phyloP scores from a whole-genome alignment of 2,329 filamentous ascomycete genomes.

The Colletotrichum siamense region DNA sequence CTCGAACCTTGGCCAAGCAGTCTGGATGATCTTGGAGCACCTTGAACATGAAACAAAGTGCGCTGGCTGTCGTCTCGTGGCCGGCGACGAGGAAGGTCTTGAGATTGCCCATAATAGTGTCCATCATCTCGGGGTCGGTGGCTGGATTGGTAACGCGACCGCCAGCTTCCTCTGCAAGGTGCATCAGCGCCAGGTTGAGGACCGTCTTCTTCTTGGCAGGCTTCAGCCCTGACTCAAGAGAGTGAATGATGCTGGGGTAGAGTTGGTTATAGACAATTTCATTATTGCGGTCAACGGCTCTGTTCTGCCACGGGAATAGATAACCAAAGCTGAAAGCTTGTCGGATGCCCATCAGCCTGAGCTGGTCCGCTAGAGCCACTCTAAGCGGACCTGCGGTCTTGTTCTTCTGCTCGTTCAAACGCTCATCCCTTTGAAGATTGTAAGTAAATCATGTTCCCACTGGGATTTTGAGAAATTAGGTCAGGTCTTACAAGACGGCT shows the following conservation, averaged over 20 bases:
- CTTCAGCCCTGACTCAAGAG: neutral
- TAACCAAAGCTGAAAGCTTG: slow-evolving; percentile 34
- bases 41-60: slow-evolving; percentile 38
- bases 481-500: slow-evolving; percentile 13
- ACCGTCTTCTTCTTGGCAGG: slow-evolving; percentile 10
- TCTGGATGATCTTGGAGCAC: slow-evolving; percentile 34
- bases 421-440: slow-evolving; percentile 29
- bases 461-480: no score
- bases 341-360: slow-evolving; percentile 27
- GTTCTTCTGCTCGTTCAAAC: slow-evolving; percentile 33
- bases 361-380: neutral
- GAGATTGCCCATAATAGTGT: slow-evolving; percentile 36
- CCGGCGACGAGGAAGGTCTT: slow-evolving; percentile 42
- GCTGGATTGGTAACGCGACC: neutral
- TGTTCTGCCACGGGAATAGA: slow-evolving; percentile 30
- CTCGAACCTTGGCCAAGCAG: slow-evolving; percentile 33
- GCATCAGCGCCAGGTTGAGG: neutral
- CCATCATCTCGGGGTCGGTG: slow-evolving; percentile 6
- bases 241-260: neutral
- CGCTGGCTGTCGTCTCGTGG: slow-evolving; percentile 40
- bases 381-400: neutral
- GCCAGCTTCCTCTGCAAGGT: neutral
- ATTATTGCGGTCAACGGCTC: slow-evolving; percentile 1
- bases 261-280: neutral
- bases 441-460: neutral